Evolutionary conservation across 768 basidiomycete species (phyloP), one percentile per base, ranked within the genome.

Genomic region (Mrakia gelida): DNA sequence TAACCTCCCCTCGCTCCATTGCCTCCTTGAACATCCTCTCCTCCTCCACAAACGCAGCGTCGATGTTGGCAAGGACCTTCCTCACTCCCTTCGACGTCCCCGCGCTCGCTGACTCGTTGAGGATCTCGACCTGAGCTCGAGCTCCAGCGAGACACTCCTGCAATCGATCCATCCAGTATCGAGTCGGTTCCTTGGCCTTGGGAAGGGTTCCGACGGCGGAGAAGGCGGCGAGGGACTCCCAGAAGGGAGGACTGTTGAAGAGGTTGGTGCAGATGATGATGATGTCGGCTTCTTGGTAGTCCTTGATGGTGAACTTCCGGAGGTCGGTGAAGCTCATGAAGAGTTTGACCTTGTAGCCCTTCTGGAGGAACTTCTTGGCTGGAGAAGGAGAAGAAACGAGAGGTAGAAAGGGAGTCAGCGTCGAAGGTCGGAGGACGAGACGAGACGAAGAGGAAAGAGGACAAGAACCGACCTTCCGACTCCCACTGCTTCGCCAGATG

Each of bases 401-500:
- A 52, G 18, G 49, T 2, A 16, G 21, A 21, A 21, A 2, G 15
- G 2, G 15, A 13, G 49, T 52, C 49, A 52, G 49, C 18, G 49
- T 21, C 11, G 49, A 21, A n/a, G n/a, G n/a, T 52, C 18, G 49
- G 21, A 21, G 49, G 49, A 52, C 15, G 49, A 52, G 3, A 21
- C 16, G 49, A 52, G 7, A 21, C 18, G 49, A 52, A 52, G 49
- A 49, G n/a, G 45, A 21, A 13, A 52, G 18, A 3, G 18, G 49
- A 52, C 49, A 2, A 21, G 18, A 52, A 52, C 49, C 2, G 4
- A 52, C 49, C 89, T 84, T 98, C 95, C 9, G 91, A 91, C 26
- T 88, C 88, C 95, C 95, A 98, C 83, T 98, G 95, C 65, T 90
- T 88, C 21, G 90, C 91, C 75, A 98, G 86, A 85, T 98, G 95